Percentiles rank a stretch among this genome's conserved stretches.
Conservation (phyloP, 2,329 filamentous ascomycete species). For the Fulvia fulva region DNA sequence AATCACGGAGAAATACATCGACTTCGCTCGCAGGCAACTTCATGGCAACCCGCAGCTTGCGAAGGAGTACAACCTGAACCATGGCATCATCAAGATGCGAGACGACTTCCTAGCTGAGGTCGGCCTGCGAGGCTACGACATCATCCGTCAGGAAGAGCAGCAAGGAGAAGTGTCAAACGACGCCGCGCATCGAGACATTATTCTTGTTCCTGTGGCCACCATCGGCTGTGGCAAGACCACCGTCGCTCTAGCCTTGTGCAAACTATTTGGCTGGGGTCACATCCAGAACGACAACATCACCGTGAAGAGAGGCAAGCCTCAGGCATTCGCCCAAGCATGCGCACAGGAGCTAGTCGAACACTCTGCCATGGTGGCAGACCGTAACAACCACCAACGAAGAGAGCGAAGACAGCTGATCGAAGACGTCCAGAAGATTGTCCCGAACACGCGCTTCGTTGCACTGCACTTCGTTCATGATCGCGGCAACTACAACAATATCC, state of each 20-base stretch:
- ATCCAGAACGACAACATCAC: conserved; percentile 96
- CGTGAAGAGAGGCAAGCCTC: conserved; percentile 68
- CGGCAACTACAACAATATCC: conserved; percentile 64
- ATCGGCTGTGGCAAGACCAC: conserved; percentile 98
- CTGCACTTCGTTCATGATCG: conserved; percentile 81
- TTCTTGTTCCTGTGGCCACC: conserved; percentile 87
- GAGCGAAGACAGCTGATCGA: conserved; percentile 84
- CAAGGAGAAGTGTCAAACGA: conserved; percentile 48
- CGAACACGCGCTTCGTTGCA: conserved; percentile 70
- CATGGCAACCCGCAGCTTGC: conserved; percentile 63
- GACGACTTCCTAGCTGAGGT: conserved; percentile 82
- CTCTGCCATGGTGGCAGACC: conserved; percentile 79
- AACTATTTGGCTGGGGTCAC: conserved; percentile 87
- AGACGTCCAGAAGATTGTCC: conserved; percentile 63
- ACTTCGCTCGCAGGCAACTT: conserved; percentile 73
- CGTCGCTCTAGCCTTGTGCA: conserved; percentile 71
- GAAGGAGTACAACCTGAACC: conserved; percentile 75
- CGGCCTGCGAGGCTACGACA: conserved; percentile 82
- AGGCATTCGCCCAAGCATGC: conserved; percentile 70
- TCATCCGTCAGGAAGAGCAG: conserved; percentile 69
- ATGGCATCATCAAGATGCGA: conserved; percentile 88
- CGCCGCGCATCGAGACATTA: conserved; percentile 62
- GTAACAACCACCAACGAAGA: conserved; percentile 87
- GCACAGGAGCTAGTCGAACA: conserved; percentile 60
- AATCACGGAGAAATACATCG: conserved; percentile 87